Conservation (phyloP, 805 yeast species). For the Alloascoidea africana region DNA sequence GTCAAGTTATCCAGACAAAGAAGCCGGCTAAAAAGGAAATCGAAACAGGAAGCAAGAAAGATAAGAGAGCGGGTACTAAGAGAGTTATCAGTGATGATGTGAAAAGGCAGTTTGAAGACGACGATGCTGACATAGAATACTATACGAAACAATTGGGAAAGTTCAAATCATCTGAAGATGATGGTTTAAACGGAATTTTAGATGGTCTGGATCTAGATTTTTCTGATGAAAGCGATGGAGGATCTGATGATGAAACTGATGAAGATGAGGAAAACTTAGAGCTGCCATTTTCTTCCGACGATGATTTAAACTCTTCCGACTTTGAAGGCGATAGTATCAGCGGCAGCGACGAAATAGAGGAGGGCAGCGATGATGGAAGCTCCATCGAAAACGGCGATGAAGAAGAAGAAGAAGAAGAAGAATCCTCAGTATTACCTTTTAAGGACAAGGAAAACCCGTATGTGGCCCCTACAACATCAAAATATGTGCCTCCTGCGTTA, state of each 20-base stretch:
- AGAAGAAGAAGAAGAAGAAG: constrained; percentile 12
- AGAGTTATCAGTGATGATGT: constrained; percentile 25
- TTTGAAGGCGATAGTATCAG: constrained; percentile 11
- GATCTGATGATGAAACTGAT: constrained; percentile 9
- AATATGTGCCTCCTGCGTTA: constrained; percentile 81
- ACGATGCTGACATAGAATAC: constrained; percentile 67
- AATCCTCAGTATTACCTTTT: constrained; percentile 12
- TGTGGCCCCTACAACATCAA: constrained; percentile 23
- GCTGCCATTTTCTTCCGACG: constrained; percentile 9
- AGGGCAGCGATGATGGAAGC: constrained; percentile 17
- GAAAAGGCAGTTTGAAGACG: constrained; percentile 33
- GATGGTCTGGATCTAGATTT: constrained; percentile 56
- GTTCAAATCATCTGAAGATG: constrained; percentile 49
- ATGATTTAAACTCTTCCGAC: constrained; percentile 15
- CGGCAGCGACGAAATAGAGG: constrained; percentile 11
- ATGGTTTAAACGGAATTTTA: constrained; percentile 65
- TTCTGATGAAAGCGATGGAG: constrained; percentile 8
- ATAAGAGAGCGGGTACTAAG: constrained; percentile 12
- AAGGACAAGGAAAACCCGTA: constrained; percentile 56
- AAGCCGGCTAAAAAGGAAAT: constrained; percentile 8
- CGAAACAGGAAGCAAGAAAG: constrained; percentile 7
- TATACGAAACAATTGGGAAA: constrained; percentile 74
- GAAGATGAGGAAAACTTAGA: constrained; percentile 11
- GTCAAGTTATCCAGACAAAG: constrained; percentile 8
- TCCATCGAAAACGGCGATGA: constrained; percentile 7